Base-by-base conservation (phyloP, 345 rosid genomes). In the Mercurialis annua region DNA sequence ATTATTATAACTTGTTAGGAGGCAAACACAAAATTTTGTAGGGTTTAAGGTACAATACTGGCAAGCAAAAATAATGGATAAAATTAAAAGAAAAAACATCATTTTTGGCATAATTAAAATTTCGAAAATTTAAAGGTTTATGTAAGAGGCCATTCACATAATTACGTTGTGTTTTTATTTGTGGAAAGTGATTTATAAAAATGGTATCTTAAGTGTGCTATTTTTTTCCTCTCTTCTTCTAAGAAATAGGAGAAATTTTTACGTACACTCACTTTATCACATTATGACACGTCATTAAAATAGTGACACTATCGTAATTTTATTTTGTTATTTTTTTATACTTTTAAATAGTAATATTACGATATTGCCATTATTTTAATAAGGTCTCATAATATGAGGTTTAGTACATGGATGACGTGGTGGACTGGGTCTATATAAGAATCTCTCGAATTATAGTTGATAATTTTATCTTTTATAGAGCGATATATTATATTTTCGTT, bases 11-110 rank as follows among this genome's bases (percentile, higher is more conserved):
- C 7, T 6, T 66, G 53, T 42, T 54, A 33, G 54, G 27, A 3
- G 26, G 23, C 17, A 17, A 59, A 10, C 30, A 44, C 68, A 58
- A 3, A 33, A 40, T 2, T 16, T 60, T 16, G 31, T 11, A 17
- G 18, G 49, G n/a, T 20, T 17, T 38, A 20, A 15, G 58, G 48
- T 2, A 9, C 43, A 44, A 60, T 44, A 12, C 2, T 58, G 44
- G 68, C 69, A 64, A 31, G 62, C 67, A 64, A 62, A 38, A 27
- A n/a, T n/a, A n/a, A n/a, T n/a, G n/a, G n/a, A n/a, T n/a, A n/a
- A n/a, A n/a, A n/a, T n/a, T n/a, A n/a, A 50, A 40, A 69, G 65
- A 56, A 44, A 58, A 50, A 59, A 68, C 10, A 3, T 20, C 44
- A 49, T 34, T 71, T 12, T 40, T 2, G 10, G 11, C 24, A 52